Conservation (phyloP, 2,329 filamentous ascomycete genomes). For the Fusarium nygamai region DNA sequence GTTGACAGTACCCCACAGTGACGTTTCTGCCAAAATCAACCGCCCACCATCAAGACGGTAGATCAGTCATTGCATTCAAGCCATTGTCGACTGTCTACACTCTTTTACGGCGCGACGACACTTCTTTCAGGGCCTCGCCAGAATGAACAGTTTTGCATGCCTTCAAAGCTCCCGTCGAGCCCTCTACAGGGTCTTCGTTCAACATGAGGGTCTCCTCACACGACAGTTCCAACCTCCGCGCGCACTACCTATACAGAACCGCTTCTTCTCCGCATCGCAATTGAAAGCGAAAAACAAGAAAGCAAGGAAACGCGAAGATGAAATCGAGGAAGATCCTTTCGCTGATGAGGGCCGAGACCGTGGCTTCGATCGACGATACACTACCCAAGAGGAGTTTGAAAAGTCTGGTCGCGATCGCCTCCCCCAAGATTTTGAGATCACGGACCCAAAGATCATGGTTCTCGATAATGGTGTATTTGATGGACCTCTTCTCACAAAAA, state of each 20-base stretch:
- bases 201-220: conserved; percentile 40
- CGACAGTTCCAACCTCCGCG: conserved; percentile 31
- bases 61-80: conserved; percentile 21
- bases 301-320: background rate
- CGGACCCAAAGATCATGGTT: conserved; percentile 54
- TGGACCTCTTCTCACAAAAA: conserved; percentile 50
- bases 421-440: conserved; percentile 58
- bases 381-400: conserved; percentile 46
- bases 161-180: conserved; percentile 57
- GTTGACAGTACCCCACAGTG: conserved; percentile 24
- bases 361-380: conserved; percentile 49
- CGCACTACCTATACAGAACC: conserved; percentile 20
- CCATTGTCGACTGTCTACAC: conserved; percentile 21
- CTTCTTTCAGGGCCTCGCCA: conserved; percentile 5
- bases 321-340: background rate
- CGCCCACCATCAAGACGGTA: conserved; percentile 15
- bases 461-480: conserved; percentile 52
- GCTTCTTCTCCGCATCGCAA: conserved; percentile 30
- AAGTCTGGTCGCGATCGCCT: conserved; percentile 50
- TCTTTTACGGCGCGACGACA: background rate
- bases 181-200: conserved; percentile 59
- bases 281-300: background rate
- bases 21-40: conserved; percentile 42
- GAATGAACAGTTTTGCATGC: conserved; percentile 53
- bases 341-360: conserved; percentile 31